Conservation (phyloP, 208 protist species). For the Zelonia costaricensis region DNA sequence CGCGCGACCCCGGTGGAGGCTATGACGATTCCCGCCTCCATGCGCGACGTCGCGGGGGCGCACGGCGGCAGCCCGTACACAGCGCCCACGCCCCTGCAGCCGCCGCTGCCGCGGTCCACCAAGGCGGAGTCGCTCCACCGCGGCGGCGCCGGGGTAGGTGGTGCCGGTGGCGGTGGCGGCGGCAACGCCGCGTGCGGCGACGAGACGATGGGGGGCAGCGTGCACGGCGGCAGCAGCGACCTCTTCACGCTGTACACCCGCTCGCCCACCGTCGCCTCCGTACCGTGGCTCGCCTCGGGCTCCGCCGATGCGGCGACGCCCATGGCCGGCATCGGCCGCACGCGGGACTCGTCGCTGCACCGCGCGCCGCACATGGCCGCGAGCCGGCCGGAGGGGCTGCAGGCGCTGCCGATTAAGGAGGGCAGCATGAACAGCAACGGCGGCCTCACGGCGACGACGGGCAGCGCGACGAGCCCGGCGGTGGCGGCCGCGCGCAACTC, state of each 20-base stretch:
- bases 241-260: conserved; percentile 12
- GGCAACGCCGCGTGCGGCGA: conserved; percentile 3
- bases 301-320: conserved; percentile 3
- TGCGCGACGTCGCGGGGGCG: background rate
- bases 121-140: conserved; percentile 3
- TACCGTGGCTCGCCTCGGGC: conserved; percentile 20
- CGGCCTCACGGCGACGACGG: conserved; percentile 23
- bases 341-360: conserved; percentile 1
- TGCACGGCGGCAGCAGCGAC: conserved; percentile 2
- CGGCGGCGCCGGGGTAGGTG: conserved; percentile 1
- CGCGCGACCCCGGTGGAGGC: conserved; percentile 11
- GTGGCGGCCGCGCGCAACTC: conserved; percentile 10
- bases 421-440: conserved; percentile 22
- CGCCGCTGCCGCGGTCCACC: conserved; percentile 9
- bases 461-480: conserved; percentile 14
- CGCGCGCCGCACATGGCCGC: conserved; percentile 3
- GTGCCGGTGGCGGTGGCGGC: background rate
- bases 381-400: conserved; percentile 3
- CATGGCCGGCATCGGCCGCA: conserved; percentile 9
- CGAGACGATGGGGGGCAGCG: background rate
- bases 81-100: background rate
- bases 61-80: background rate
- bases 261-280: conserved; percentile 1
- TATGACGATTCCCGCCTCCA: conserved; percentile 15
- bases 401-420: conserved; percentile 22